Base-by-base conservation (phyloP, 2,329 filamentous ascomycete genomes). In the Colletotrichum limetticola region DNA sequence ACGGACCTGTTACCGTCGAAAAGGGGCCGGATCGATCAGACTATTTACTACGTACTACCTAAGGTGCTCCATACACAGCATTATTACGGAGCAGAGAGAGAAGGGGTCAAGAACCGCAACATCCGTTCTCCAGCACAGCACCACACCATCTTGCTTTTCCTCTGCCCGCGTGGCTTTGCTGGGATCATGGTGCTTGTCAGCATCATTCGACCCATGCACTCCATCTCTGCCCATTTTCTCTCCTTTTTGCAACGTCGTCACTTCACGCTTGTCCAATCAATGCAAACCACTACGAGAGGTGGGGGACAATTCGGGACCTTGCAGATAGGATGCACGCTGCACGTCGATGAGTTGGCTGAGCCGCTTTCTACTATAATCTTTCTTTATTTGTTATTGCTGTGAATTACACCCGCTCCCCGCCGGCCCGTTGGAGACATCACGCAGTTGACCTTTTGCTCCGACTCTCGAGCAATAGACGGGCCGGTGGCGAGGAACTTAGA, bases 171-270 rank as follows among this genome's bases (percentile, higher is more conserved):
- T 72, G 70, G 66, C 66, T 49, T 24, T 53, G 32, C 58, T 24
- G 11, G 65, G 65, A 72, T 72, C 69, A 46, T 28, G 28, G 66
- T 55, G 53, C 70, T 72, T 72, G 64, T 68, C 68, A 37, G 58
- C 42, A 24, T 24, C 35, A 30, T 57, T 24, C 32, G 26, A 52
- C 49, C 49, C 63, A 32, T 32, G 9, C 30, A 32, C 30, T 32
- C 30, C 30, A 12, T 63, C 26, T 56, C 28, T 64, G 58, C 69
- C 37, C 42, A 37, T n/a, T 58, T 68, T 37, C 49, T n/a, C 30
- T 42, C 26, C 30, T 46, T 30, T 49, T 55, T 4, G 42, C 42
- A 49, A n/a, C 28, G 22, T 32, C 42, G 61, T 66, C 58, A 30
- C 58, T 46, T 8, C 22, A 24, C 42, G 8, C 32, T 7, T n/a